phyloP scores from a whole-genome alignment of 2,329 filamentous ascomycete species.

The Ceratocystis ficicola region DNA sequence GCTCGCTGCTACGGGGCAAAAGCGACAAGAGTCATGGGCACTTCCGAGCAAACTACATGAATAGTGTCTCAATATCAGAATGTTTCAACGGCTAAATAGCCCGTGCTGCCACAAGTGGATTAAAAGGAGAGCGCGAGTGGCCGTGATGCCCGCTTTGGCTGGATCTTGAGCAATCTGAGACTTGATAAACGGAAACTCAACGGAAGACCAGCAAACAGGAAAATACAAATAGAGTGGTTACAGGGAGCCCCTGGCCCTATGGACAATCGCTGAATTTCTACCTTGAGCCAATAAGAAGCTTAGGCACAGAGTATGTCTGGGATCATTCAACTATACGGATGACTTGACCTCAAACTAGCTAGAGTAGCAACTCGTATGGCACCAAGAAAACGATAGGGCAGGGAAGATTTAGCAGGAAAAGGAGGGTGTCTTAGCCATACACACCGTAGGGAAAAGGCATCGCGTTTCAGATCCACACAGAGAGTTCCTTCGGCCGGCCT shows the following conservation, averaged over 20 bases:
- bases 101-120: background rate
- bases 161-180: slow-evolving; percentile 1
- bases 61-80: background rate
- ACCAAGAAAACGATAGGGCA: background rate
- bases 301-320: background rate
- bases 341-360: background rate
- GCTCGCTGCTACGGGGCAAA: background rate
- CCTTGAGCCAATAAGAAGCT: background rate
- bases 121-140: background rate
- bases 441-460: background rate
- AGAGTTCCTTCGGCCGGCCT: background rate
- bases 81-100: background rate
- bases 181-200: background rate
- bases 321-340: background rate
- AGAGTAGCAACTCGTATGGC: background rate
- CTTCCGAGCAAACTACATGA: background rate
- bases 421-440: background rate
- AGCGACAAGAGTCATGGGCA: background rate
- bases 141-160: background rate
- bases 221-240: background rate
- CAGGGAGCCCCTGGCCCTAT: background rate
- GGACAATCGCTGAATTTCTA: background rate
- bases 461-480: slow-evolving; percentile 3
- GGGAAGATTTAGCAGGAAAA: background rate
- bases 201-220: background rate